Percentiles rank a stretch among this genome's conserved stretches.
Conservation (phyloP, 2,329 filamentous ascomycete species). For the Alternaria sp. region DNA sequence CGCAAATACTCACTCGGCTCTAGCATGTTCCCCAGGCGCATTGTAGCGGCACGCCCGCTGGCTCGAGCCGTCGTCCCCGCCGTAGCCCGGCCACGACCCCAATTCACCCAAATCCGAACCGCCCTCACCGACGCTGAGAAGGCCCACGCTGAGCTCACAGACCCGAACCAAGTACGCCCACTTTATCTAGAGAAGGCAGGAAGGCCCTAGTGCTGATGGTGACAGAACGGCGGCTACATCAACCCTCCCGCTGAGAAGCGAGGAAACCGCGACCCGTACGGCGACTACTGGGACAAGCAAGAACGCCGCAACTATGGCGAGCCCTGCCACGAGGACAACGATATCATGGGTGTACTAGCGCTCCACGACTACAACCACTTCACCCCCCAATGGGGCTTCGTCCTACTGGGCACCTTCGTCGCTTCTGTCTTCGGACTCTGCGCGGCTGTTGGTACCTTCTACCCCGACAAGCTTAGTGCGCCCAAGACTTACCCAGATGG, state of each 20-base stretch:
- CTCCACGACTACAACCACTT: slow-evolving; percentile 88
- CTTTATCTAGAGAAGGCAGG: not conserved
- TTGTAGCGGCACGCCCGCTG: slow-evolving; percentile 51
- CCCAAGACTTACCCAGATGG: slow-evolving; percentile 56
- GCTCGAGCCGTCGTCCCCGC: slow-evolving; percentile 43
- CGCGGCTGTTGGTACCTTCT: slow-evolving; percentile 47
- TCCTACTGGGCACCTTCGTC: slow-evolving; percentile 58
- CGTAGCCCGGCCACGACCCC: slow-evolving; percentile 33
- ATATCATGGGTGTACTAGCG: slow-evolving; percentile 87
- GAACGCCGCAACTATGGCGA: slow-evolving; percentile 97
- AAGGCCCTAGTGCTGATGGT: slow-evolving; percentile 16
- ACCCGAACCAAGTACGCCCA: slow-evolving; percentile 67
- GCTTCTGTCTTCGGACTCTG: slow-evolving; percentile 50
- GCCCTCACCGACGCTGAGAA: slow-evolving; percentile 41
- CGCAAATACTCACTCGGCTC: slow-evolving; percentile 50
- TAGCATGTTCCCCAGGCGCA: slow-evolving; percentile 53
- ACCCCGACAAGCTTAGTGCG: slow-evolving; percentile 55
- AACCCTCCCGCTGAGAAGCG: slow-evolving; percentile 83
- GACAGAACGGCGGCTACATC: slow-evolving; percentile 83
- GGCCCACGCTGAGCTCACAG: slow-evolving; percentile 61
- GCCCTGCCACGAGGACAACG: slow-evolving; percentile 95
- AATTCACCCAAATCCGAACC: slow-evolving; percentile 48
- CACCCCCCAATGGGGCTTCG: slow-evolving; percentile 72
- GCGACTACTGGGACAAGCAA: slow-evolving; percentile 96
- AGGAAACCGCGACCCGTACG: slow-evolving; percentile 90